These are phyloP conservation scores for Monocercomonoides exilis DNA, from an alignment of 78 protist species.

Conservation along the genomic window DNA sequence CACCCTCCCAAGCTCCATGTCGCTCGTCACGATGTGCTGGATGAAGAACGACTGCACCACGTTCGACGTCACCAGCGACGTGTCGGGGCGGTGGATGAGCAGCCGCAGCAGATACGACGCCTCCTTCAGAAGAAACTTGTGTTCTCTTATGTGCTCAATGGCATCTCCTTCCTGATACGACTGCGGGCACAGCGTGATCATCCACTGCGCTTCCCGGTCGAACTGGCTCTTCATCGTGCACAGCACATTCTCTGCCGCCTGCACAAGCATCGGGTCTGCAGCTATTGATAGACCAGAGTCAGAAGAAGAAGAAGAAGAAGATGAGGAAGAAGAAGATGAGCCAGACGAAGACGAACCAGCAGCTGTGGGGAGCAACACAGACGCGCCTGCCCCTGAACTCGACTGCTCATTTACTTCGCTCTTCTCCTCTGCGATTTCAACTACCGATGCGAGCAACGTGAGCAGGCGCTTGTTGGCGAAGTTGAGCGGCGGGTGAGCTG, in stretches of 20 bases:
- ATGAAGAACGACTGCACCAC: neutral
- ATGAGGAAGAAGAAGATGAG: too few relatives aligned
- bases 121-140: neutral
- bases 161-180: neutral
- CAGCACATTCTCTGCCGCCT: neutral
- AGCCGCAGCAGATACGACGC: neutral
- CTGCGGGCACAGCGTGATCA: too few relatives aligned
- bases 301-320: too few relatives aligned
- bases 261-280: too few relatives aligned
- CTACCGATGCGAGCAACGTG: neutral
- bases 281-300: too few relatives aligned
- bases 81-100: neutral
- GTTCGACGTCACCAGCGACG: neutral
- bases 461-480: neutral
- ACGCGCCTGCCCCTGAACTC: neutral
- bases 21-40: neutral
- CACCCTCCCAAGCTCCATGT: neutral
- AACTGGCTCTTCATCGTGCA: neutral
- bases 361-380: neutral
- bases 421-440: neutral
- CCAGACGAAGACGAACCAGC: too few relatives aligned
- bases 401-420: too few relatives aligned
- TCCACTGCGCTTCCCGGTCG: neutral
- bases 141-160: neutral
- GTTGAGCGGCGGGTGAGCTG: neutral